Conservation (phyloP, 73 alveolate genomes). For the Symbiodinium natans region DNA sequence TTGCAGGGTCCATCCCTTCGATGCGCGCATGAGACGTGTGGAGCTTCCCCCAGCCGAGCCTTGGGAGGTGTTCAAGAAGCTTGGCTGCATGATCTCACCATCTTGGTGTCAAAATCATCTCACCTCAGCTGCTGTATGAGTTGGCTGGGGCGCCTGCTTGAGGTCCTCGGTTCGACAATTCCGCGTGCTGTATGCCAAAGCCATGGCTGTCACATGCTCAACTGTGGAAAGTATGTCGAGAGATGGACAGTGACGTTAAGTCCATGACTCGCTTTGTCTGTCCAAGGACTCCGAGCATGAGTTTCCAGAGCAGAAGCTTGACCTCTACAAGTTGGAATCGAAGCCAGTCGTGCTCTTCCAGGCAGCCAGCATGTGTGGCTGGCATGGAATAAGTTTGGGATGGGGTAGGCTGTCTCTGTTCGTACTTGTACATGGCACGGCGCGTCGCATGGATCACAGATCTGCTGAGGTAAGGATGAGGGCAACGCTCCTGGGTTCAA, state of each 20-base stretch:
- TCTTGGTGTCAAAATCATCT: neutral
- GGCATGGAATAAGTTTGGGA: neutral
- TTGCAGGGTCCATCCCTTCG: conserved; percentile 86
- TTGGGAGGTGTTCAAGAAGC: conserved; percentile 73
- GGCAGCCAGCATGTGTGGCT: conserved; percentile 73
- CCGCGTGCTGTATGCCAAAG: conserved; percentile 61
- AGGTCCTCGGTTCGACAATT: conserved; percentile 64
- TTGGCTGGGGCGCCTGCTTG: neutral
- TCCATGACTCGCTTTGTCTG: neutral
- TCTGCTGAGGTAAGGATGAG: conserved; percentile 56
- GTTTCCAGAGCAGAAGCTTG: conserved; percentile 83
- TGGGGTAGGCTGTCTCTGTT: neutral
- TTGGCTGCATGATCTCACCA: neutral
- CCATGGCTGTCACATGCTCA: conserved; percentile 37
- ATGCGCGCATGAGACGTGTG: conserved; percentile 63
- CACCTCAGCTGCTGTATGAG: no score
- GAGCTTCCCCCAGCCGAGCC: conserved; percentile 68
- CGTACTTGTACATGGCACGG: neutral
- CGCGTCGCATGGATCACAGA: neutral
- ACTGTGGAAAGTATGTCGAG: neutral
- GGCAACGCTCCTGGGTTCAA: conserved; percentile 41
- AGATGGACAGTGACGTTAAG: neutral
- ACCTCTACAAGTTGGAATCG: conserved; percentile 76
- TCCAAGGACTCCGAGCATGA: conserved; percentile 76
- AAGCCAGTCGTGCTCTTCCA: conserved; percentile 77